A percentile compares a stretch with the other conserved stretches of the same genome.
Evolutionary conservation across 2,329 filamentous ascomycete genomes (phyloP).

Genomic region (Aspergillus texensis): DNA sequence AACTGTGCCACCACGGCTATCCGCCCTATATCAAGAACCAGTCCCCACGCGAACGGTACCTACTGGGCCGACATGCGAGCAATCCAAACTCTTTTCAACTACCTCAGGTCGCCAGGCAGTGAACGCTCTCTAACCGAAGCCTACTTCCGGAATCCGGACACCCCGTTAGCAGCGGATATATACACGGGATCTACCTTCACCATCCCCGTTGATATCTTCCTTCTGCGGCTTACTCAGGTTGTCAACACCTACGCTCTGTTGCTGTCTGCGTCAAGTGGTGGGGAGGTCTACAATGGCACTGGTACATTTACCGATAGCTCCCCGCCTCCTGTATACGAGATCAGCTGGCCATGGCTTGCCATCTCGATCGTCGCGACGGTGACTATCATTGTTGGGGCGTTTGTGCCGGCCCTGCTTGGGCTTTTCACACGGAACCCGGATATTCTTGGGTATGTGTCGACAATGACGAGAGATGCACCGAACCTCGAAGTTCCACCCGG

Average conservation of each 20-base stretch:
- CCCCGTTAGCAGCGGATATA: not conserved
- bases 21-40: too few species aligned
- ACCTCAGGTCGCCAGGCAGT: too few species aligned
- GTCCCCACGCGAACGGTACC: too few species aligned
- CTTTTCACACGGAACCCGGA: conserved; percentile 1
- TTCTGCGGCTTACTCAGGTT: conserved; percentile 1
- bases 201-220: not conserved
- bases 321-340: not conserved
- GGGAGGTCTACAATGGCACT: not conserved
- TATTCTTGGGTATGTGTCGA: conserved; percentile 10
- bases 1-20: too few species aligned
- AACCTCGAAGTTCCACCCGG: conserved; percentile 1
- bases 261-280: not conserved
- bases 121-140: not conserved
- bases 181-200: not conserved
- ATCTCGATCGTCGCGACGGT: not conserved
- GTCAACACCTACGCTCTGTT: conserved; percentile 2
- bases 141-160: conserved; percentile 1
- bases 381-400: not conserved
- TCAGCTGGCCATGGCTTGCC: not conserved
- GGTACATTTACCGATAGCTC: not conserved
- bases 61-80: too few species aligned
- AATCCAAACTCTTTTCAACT: fast-evolving
- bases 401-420: not conserved
- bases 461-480: not conserved